Evolutionary conservation across 176 grass and related monocot genomes (phyloP).

Genomic region (Aegilops tauschii): DNA sequence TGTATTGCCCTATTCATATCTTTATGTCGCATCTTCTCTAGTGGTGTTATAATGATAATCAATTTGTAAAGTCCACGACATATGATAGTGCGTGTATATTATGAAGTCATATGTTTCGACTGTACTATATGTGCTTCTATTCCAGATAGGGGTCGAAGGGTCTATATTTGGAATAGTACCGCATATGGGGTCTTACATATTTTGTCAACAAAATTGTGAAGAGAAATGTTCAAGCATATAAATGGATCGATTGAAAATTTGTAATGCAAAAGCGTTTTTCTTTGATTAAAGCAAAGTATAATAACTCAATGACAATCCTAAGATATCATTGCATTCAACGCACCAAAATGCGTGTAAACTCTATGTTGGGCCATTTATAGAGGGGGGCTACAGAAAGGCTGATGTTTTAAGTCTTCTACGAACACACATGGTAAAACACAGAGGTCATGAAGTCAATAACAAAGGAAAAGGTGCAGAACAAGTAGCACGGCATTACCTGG

Average conservation of each 20-base stretch:
- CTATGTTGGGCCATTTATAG: background rate
- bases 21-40: too few species aligned
- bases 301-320: background rate
- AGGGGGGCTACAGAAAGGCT: background rate
- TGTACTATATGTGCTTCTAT: too few species aligned
- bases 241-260: background rate
- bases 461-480: conserved; percentile 9
- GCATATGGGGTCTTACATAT: background rate
- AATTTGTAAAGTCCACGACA: too few species aligned
- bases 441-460: background rate
- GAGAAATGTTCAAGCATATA: background rate
- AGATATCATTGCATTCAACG: background rate
- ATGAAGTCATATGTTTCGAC: too few species aligned
- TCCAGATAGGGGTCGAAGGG: too few species aligned
- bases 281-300: background rate
- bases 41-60: too few species aligned
- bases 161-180: too few species aligned
- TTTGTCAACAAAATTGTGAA: background rate
- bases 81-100: too few species aligned
- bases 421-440: background rate
- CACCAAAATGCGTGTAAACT: background rate
- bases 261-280: background rate
- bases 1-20: too few species aligned
- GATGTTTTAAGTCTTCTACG: background rate
- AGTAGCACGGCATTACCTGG: conserved; percentile 46